Evolutionary conservation across 2,329 filamentous ascomycete species (phyloP).

Genomic region (Fusarium sp.): DNA sequence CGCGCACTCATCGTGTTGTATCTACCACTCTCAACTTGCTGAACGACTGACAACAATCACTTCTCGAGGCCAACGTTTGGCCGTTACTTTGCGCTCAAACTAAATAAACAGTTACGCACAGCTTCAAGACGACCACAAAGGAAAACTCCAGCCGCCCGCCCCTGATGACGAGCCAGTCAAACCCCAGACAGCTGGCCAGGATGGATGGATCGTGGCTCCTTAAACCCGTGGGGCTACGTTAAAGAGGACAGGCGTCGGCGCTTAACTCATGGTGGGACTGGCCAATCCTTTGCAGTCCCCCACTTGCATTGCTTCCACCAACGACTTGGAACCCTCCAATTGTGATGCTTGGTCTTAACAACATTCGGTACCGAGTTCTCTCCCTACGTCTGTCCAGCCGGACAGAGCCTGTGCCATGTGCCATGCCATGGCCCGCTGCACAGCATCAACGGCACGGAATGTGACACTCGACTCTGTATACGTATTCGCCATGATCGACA

Average conservation of each 20-base stretch:
- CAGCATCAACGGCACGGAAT: slow-evolving; percentile 45
- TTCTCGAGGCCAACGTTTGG: slow-evolving; percentile 24
- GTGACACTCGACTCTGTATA: slow-evolving; percentile 42
- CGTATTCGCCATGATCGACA: slow-evolving; percentile 36
- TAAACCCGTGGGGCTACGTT: slow-evolving; percentile 63
- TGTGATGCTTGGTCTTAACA: slow-evolving; percentile 13
- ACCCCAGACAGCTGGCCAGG: slow-evolving; percentile 37
- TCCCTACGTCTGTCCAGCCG: slow-evolving; percentile 13
- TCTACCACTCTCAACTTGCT: not conserved
- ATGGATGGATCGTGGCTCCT: slow-evolving; percentile 46
- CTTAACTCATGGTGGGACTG: slow-evolving; percentile 64
- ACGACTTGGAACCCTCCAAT: slow-evolving; percentile 55
- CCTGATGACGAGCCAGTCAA: slow-evolving; percentile 40
- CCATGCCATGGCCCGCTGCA: slow-evolving; percentile 36
- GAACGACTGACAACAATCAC: slow-evolving; percentile 5
- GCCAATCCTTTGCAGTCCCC: slow-evolving; percentile 48
- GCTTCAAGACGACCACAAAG: slow-evolving; percentile 27
- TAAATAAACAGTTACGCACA: slow-evolving; percentile 15
- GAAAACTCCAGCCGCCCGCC: slow-evolving; percentile 42
- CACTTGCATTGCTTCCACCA: slow-evolving; percentile 56
- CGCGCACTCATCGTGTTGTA: not conserved
- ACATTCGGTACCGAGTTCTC: slow-evolving; percentile 19
- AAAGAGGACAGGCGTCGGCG: slow-evolving; percentile 68
- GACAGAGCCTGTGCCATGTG: slow-evolving; percentile 37
- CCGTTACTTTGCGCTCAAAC: slow-evolving; percentile 40